A percentile compares a stretch with the other conserved stretches of the same genome.
phyloP scores from a whole-genome alignment of 371 early-diverging fungal genomes.

The Mortierella sp. region DNA sequence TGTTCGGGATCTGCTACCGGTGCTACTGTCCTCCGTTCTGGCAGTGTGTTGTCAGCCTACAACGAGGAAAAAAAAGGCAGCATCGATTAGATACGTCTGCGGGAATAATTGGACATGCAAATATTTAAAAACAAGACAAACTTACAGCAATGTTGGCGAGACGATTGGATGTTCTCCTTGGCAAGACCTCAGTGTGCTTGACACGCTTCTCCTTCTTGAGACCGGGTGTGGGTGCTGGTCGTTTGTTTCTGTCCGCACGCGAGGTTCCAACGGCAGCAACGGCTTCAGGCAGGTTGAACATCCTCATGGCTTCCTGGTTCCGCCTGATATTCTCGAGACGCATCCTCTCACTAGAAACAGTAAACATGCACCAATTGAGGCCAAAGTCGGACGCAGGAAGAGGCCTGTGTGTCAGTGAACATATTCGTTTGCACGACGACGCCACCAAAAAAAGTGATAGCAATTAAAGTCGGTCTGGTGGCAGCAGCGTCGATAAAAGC shows the following conservation, averaged over 20 bases:
- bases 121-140: no score
- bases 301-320: constrained; percentile 46
- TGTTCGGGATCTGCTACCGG: constrained; percentile 15
- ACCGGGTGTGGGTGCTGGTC: constrained; percentile 37
- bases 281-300: constrained; percentile 34
- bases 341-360: constrained; percentile 31
- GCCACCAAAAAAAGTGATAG: constrained; percentile 28
- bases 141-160: constrained; percentile 36
- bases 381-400: background rate
- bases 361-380: background rate
- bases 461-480: background rate
- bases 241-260: constrained; percentile 35
- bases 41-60: constrained; percentile 34
- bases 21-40: constrained; percentile 29
- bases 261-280: constrained; percentile 20
- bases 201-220: constrained; percentile 42
- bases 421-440: constrained; percentile 19
- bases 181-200: constrained; percentile 29
- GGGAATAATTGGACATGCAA: background rate
- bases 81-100: background rate
- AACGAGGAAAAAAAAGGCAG: background rate
- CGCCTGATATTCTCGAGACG: constrained; percentile 51
- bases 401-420: background rate
- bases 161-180: constrained; percentile 41
- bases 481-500: background rate